Evolutionary conservation across 176 grass and related monocot species (phyloP), one percentile per base, ranked within the genome.

Genomic region (Oryza australiensis): DNA sequence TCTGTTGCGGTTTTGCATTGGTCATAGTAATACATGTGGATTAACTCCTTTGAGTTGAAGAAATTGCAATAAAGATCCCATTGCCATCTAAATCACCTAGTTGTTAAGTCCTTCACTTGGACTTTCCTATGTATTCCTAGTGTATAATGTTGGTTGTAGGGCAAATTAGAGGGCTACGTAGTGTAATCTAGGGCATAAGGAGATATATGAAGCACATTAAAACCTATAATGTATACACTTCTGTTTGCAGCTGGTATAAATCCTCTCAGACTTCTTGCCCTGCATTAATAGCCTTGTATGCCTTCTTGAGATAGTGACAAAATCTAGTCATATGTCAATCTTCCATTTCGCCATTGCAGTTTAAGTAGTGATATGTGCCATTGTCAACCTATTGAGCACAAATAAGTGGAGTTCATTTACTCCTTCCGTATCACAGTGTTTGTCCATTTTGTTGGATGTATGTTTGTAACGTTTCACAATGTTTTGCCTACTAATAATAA

Each of bases 41-140:
- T 79, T 12, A 70, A 32, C 60, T 74, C 63, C 45, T 62, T 11
- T 43, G 59, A 66, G 42, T 40, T 73, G 71, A 81, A 60, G 26
- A 69, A 57, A 22, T 32, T 80, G 60, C 63, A 87, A 87, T 87
- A 87, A 87, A 63, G 12, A 27, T 51, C 66, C 1, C 1, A 29
- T 26, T 75, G 77, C 74, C 35, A 22, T 46, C 45, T 20, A 28
- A 78, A 60, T 66, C 2, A 63, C 76, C 63, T 42, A 77, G 5
- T 28, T 35, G 23, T 42, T 12, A 64, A 64, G 12, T 22, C 8
- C 49, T 55, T 55, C 15, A 55, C 5, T 66, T 66, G 22, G 16
- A 66, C 40, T 23, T 16, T 65, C 2, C 7, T 9, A 15, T n/a
- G 64, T 20, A 23, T 79, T 66, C 9, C 27, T 33, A 49, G 41